These are phyloP conservation scores for Hypoxylon lienhwacheense DNA, from an alignment of 495 filamentous ascomycete genomes.

Conservation along the genomic window DNA sequence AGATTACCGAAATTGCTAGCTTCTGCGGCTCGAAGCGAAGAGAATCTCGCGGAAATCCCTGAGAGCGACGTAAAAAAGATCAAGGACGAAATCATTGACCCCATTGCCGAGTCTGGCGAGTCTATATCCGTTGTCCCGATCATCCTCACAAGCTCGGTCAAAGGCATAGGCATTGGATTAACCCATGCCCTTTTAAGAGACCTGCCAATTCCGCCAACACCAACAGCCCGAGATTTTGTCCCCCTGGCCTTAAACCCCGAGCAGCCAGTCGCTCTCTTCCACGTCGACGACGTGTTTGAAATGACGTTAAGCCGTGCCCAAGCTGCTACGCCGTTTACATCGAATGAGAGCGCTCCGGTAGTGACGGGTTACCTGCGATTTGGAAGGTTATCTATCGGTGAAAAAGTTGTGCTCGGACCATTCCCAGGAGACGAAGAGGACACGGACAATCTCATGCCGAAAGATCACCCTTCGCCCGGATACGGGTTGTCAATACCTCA, in stretches of 20 bases:
- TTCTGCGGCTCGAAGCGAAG: conserved; percentile 42
- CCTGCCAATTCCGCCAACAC: conserved; percentile 69
- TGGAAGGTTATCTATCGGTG: conserved; percentile 75
- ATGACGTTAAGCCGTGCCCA: conserved; percentile 55
- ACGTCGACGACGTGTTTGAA: conserved; percentile 78
- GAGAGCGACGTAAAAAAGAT: conserved; percentile 55
- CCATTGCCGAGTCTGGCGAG: conserved; percentile 49
- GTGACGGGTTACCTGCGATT: conserved; percentile 81
- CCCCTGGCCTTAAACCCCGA: conserved; percentile 51
- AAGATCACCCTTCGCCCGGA: conserved; percentile 43
- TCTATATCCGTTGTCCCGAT: conserved; percentile 72
- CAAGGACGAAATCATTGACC: conserved; percentile 49
- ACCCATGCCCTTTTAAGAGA: conserved; percentile 79
- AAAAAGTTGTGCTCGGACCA: conserved; percentile 78
- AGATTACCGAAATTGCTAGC: conserved; percentile 72
- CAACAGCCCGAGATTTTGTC: conserved; percentile 49
- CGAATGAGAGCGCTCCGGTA: conserved; percentile 55
- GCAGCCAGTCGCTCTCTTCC: conserved; percentile 66
- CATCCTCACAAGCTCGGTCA: conserved; percentile 82
- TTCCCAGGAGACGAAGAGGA: conserved; percentile 58
- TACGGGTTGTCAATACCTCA: conserved; percentile 47
- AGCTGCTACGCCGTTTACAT: conserved; percentile 52
- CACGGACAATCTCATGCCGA: conserved; percentile 38
- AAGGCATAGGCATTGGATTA: conserved; percentile 76
- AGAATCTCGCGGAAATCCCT: conserved; percentile 42